Base-by-base conservation (phyloP, 441 rosid species). In the Pelargonium hybrid region DNA sequence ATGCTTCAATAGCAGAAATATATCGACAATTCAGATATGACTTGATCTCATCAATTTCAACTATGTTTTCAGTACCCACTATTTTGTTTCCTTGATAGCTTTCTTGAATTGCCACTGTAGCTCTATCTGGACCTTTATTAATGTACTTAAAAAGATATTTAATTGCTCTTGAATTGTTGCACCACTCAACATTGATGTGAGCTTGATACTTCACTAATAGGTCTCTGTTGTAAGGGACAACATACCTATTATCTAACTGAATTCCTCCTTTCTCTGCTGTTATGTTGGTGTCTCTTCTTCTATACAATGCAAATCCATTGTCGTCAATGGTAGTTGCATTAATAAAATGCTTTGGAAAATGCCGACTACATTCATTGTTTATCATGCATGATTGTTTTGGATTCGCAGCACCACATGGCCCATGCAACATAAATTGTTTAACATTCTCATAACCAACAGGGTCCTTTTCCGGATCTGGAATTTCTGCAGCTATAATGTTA, bases 131-230 rank as follows among this genome's bases (percentile, higher is more conserved):
- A 0, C 80, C 78, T 20, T 74, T 80, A 0, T 5, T 56, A 2
- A 74, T 65, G 13, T 74, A 75, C 3, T 79, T 79, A 17, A 79
- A 79, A 0, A 79, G 20, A 5, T 73, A 79, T 13, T 73, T 73
- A 0, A 80, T 54, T 0, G 59, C 18, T 2, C 39, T 23, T 5
- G 63, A 20, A 7, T 63, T 17, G 1, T 56, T 57, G 4, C 75
- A 76, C 0, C 17, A 0, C 6, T 76, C 71, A 0, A 79, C 69
- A 71, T 74, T 71, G 0, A 74, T 62, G 11, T 79, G 71, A 0
- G 73, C 64, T 14, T 79, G 34, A 10, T 29, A 74, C 0, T 29
- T 47, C 0, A 74, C 10, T 0, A 71, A 0, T 0, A 76, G 5
- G 0, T 71, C 47, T 7, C 15, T 13, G 3, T 76, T 76, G 15